Evolutionary conservation across 768 basidiomycete species (phyloP).

Genomic region (Clathrus columnatus): DNA sequence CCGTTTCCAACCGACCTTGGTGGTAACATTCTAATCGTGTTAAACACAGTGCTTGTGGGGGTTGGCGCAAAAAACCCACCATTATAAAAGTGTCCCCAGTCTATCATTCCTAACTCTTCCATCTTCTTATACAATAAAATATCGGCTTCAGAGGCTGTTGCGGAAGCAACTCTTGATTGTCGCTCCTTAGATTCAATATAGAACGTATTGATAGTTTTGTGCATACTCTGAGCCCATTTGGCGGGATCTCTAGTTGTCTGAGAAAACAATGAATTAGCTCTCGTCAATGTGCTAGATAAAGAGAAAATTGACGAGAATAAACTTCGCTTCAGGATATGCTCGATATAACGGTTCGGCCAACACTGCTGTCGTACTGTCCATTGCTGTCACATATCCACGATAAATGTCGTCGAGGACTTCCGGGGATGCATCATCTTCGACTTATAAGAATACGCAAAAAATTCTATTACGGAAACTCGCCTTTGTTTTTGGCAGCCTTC

Average conservation of each 20-base stretch:
- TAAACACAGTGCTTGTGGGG: no score
- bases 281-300: background rate
- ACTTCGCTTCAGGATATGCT: slow-evolving; percentile 7
- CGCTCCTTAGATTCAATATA: background rate
- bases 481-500: background rate
- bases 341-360: background rate
- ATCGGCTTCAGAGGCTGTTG: background rate
- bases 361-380: slow-evolving; percentile 1
- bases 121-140: background rate
- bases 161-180: background rate
- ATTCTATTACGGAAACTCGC: background rate
- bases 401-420: background rate
- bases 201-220: background rate
- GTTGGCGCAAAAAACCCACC: no score
- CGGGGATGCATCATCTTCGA: background rate
- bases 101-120: background rate
- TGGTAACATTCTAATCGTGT: no score
- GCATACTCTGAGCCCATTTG: slow-evolving; percentile 4
- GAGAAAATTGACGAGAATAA: slow-evolving; percentile 1
- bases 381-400: background rate
- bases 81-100: background rate
- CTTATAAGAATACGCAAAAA: background rate
- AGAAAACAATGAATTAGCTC: background rate
- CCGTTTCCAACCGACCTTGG: no score
- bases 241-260: background rate